phyloP scores from a whole-genome alignment of 257 asterid species.

The Misopates orontium region DNA sequence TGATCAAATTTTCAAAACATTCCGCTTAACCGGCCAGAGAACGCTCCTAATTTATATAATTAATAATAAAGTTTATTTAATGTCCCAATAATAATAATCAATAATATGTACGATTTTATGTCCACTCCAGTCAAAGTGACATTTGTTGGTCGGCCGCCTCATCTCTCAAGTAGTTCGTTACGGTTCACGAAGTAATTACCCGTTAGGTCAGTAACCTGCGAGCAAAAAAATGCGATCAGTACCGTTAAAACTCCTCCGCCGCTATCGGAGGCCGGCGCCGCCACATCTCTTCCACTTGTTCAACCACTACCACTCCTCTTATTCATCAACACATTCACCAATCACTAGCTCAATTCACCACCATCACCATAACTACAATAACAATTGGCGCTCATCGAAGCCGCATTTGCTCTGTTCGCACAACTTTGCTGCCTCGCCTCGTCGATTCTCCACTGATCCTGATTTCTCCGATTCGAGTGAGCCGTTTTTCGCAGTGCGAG shows the following conservation, averaged over 20 bases:
- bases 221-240: constrained; percentile 25
- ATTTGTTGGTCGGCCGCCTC: too few relatives aligned
- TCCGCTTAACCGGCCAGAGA: too few relatives aligned
- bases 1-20: too few relatives aligned
- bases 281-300: constrained; percentile 26
- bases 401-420: constrained; percentile 25
- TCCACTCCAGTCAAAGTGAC: too few relatives aligned
- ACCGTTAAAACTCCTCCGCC: constrained; percentile 38
- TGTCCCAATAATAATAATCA: too few relatives aligned
- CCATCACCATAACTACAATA: not conserved
- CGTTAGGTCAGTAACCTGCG: too few relatives aligned
- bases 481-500: constrained; percentile 36
- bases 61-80: too few relatives aligned
- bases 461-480: constrained; percentile 26
- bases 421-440: constrained; percentile 17
- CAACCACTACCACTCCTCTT: constrained; percentile 28
- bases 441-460: constrained; percentile 36
- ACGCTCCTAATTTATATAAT: too few relatives aligned
- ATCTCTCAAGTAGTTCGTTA: too few relatives aligned
- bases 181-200: too few relatives aligned
- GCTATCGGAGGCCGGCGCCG: constrained; percentile 24
- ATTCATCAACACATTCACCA: constrained; percentile 14
- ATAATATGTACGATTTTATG: too few relatives aligned
- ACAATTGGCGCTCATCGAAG: constrained; percentile 27
- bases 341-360: constrained; percentile 20